These are phyloP conservation scores for Aphanomyces euteiches DNA, from an alignment of 352 stramenopile species.

Conservation along the genomic window DNA sequence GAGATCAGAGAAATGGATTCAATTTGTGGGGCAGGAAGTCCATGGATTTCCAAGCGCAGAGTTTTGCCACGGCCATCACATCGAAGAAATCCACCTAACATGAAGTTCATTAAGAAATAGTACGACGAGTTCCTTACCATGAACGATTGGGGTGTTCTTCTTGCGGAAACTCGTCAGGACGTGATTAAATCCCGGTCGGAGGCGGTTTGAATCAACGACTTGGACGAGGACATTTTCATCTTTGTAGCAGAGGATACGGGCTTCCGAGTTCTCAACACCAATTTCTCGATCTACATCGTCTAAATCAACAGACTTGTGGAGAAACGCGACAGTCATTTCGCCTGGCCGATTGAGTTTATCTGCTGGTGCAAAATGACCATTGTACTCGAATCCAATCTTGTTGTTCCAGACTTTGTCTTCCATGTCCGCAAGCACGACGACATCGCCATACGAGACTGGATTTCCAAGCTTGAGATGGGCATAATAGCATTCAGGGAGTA, in stretches of 20 bases:
- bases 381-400: conserved; percentile 80
- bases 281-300: not conserved
- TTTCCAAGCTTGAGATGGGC: conserved; percentile 45
- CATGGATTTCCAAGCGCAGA: conserved; percentile 71
- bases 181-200: conserved; percentile 79
- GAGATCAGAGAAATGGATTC: conserved; percentile 36
- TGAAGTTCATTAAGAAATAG: not conserved
- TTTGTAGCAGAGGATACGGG: conserved; percentile 62
- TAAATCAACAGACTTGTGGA: conserved; percentile 41
- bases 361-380: conserved; percentile 64
- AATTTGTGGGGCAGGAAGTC: conserved; percentile 47
- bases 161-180: conserved; percentile 79
- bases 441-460: conserved; percentile 74
- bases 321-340: conserved; percentile 79
- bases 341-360: conserved; percentile 55
- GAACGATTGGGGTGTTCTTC: conserved; percentile 49
- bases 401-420: conserved; percentile 76
- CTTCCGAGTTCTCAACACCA: not conserved
- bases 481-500: conserved; percentile 53
- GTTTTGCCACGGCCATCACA: conserved; percentile 73
- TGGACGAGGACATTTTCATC: conserved; percentile 75
- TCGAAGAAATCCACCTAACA: conserved; percentile 49
- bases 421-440: conserved; percentile 75
- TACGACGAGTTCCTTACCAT: conserved; percentile 30
- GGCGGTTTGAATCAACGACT: conserved; percentile 74